phyloP scores from a whole-genome alignment of 1,139 yeast genomes.

The Suzukiozyma palmioleophila region DNA sequence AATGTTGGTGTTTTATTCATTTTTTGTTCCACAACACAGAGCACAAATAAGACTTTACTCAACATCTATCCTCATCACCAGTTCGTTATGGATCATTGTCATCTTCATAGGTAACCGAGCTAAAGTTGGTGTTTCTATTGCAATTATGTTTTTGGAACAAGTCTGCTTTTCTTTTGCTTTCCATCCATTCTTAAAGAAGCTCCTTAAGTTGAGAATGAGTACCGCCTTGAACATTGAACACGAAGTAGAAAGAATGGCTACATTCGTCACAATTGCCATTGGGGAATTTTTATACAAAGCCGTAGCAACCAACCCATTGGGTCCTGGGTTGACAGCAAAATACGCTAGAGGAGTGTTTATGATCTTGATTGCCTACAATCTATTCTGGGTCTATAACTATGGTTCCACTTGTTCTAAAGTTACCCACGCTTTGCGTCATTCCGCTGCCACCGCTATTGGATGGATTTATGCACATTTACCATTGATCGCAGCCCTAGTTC shows the following conservation, averaged over 20 bases:
- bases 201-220: constrained; percentile 39
- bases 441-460: constrained; percentile 40
- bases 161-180: constrained; percentile 26
- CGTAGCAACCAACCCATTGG: constrained; percentile 50
- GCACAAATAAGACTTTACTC: constrained; percentile 46
- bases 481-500: constrained; percentile 44
- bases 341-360: constrained; percentile 48
- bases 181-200: constrained; percentile 46
- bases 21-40: constrained; percentile 51
- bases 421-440: constrained; percentile 52
- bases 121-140: constrained; percentile 45
- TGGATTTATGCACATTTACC: constrained; percentile 55
- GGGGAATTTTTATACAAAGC: constrained; percentile 60
- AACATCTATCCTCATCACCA: constrained; percentile 24
- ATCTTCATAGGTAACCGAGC: constrained; percentile 42
- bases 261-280: constrained; percentile 60
- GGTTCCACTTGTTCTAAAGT: constrained; percentile 50
- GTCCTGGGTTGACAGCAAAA: constrained; percentile 41
- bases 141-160: constrained; percentile 41
- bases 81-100: constrained; percentile 44
- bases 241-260: constrained; percentile 57
- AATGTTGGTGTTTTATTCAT: constrained; percentile 40
- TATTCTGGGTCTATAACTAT: constrained; percentile 53
- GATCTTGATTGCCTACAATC: constrained; percentile 46
- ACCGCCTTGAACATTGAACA: constrained; percentile 67